Conservation (phyloP, 148 eudicot genomes). For the Camellia japonica region DNA sequence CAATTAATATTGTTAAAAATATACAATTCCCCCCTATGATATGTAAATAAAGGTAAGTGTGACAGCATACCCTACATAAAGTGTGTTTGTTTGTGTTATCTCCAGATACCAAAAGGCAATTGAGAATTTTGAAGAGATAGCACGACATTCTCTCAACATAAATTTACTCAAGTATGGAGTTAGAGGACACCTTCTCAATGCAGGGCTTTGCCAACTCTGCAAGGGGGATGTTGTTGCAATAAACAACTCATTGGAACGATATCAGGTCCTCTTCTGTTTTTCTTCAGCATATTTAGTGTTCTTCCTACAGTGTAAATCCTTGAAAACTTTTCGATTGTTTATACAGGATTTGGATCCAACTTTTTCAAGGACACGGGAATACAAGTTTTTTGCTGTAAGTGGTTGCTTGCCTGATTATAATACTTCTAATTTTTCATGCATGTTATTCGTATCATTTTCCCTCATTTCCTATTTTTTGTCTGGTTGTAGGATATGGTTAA, state of each 20-base stretch:
- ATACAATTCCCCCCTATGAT: no score
- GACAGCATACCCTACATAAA: no score
- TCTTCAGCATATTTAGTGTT: slow-evolving; percentile 3
- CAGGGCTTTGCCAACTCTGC: slow-evolving; percentile 79
- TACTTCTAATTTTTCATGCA: no score
- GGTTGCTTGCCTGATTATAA: neutral
- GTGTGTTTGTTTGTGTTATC: neutral
- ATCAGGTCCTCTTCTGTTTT: slow-evolving; percentile 44
- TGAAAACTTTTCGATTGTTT: slow-evolving; percentile 9
- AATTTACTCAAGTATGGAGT: slow-evolving; percentile 65
- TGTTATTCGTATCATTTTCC: neutral
- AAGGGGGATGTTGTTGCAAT: slow-evolving; percentile 67
- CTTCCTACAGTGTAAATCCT: neutral
- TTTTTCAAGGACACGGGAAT: slow-evolving; percentile 66
- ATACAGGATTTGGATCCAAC: slow-evolving; percentile 68
- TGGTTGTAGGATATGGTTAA: no score
- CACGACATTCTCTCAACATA: slow-evolving; percentile 53
- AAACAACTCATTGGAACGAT: slow-evolving; percentile 56
- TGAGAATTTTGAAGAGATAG: slow-evolving; percentile 68
- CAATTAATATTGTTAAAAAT: no score
- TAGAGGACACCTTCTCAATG: slow-evolving; percentile 77
- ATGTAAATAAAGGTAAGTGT: no score
- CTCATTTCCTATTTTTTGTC: no score
- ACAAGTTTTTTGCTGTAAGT: slow-evolving; percentile 55
- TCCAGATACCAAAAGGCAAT: slow-evolving; percentile 63